Base-by-base conservation (phyloP, 495 filamentous ascomycete genomes). In the Cudoniella acicularis region DNA sequence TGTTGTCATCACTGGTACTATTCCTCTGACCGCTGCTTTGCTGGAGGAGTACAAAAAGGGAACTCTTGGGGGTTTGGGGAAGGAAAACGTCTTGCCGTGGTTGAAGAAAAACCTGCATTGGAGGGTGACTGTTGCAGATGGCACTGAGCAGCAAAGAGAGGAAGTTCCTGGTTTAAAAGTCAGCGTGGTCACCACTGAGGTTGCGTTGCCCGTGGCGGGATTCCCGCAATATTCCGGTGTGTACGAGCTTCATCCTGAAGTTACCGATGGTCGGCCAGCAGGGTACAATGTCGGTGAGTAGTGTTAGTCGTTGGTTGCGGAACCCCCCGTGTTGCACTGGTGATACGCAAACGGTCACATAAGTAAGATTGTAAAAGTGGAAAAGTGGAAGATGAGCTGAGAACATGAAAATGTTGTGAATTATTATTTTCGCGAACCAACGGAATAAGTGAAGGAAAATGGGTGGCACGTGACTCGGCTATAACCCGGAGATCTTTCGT, bases 1-100 rank as follows among this genome's bases (percentile, higher is more conserved):
- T 13, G 52, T 74, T 30, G 62, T 71, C 46, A 64, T 76, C 1
- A 74, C 74, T 25, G 73, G 74, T 2, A 74, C 73, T 20, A 69
- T 78, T 2, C 71, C 74, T 18, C 57, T 78, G 18, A 77, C 76
- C 0, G 59, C 67, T 17, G 74, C 74, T 42, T 61, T 77, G 57
- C 61, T 72, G 53, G 64, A 70, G 59, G 71, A 73, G 46, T 70
- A 72, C 30, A 61, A 70, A 3, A 70, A 61, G 3, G 67, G 65
- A 0, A 47, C 69, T 45, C 54, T 71, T 27, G 53, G 47, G 17
- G 60, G 61, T 40, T 53, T 77, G 27, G 58, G 62, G 20, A 62
- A 67, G 3, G 68, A 61, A n/a, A 63, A 69, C 23, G 74, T 76
- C 24, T 59, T 75, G 30, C 70, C 72, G 49, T 67, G 70, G 24